Conservation (phyloP, 2,329 filamentous ascomycete genomes). For the Exophiala bonariae region DNA sequence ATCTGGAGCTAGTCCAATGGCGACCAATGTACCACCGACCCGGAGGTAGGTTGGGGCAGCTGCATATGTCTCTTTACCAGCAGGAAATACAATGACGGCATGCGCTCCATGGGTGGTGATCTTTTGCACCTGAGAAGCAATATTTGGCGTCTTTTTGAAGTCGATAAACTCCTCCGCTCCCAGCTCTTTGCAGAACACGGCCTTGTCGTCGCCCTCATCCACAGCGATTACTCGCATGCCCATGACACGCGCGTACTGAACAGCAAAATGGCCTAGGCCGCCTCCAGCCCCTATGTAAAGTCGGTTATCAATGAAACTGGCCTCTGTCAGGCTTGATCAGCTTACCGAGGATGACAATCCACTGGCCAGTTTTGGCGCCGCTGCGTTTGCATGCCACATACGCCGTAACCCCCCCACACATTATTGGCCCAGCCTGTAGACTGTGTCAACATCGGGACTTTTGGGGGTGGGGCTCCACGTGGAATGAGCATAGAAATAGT, state of each 20-base stretch:
- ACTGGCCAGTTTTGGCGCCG: slow-evolving; percentile 29
- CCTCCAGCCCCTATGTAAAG: slow-evolving; percentile 27
- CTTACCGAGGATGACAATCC: slow-evolving; percentile 19
- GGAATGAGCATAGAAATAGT: too few relatives aligned
- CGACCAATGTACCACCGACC: slow-evolving; percentile 36
- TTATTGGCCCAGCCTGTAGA: slow-evolving; percentile 33
- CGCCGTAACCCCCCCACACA: slow-evolving; percentile 34
- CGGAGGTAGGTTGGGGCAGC: slow-evolving; percentile 31
- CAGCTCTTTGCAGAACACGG: slow-evolving; percentile 34
- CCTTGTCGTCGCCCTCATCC: slow-evolving; percentile 35
- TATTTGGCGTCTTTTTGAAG: slow-evolving; percentile 32
- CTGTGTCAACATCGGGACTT: background rate
- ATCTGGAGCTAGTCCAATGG: slow-evolving; percentile 34
- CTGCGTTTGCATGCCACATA: slow-evolving; percentile 41
- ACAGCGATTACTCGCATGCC: slow-evolving; percentile 37
- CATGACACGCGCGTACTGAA: slow-evolving; percentile 32
- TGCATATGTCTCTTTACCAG: slow-evolving; percentile 35
- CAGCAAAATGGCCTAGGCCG: slow-evolving; percentile 29
- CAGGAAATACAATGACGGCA: slow-evolving; percentile 36
- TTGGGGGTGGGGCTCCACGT: too few relatives aligned
- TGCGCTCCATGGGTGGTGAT: slow-evolving; percentile 37
- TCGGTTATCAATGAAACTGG: background rate
- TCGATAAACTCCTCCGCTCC: slow-evolving; percentile 38
- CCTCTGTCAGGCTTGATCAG: background rate
- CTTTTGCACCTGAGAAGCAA: slow-evolving; percentile 32